Conservation (phyloP, 306 rosid genomes). For the Alnus rubra region DNA sequence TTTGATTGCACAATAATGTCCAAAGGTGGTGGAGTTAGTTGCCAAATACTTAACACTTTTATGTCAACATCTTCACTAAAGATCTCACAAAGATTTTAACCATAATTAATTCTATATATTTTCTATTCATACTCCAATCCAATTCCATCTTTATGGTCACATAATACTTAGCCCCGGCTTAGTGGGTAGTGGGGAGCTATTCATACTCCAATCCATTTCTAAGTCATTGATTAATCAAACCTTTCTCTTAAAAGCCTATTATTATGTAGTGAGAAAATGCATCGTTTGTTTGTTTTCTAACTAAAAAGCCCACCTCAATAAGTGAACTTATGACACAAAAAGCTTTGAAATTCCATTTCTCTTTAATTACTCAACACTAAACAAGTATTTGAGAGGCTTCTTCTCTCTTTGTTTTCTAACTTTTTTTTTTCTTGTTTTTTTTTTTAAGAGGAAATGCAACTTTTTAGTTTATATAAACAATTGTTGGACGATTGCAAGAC, state of each 20-base stretch:
- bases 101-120: neutral
- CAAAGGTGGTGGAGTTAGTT: conserved; percentile 23
- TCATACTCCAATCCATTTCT: conserved; percentile 5
- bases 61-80: neutral
- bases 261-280: neutral
- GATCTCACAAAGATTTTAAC: neutral
- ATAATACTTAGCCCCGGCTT: neutral
- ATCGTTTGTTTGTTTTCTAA: neutral
- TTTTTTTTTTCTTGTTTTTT: neutral
- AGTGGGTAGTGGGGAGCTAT: conserved; percentile 27
- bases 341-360: neutral
- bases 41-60: neutral
- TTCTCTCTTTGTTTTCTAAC: neutral
- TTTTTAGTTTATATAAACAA: neutral
- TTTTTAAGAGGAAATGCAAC: neutral
- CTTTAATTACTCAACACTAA: neutral
- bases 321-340: neutral
- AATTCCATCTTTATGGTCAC: conserved; percentile 11
- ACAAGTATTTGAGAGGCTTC: neutral
- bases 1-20: conserved; percentile 23
- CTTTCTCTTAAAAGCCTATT: neutral
- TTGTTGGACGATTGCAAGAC: neutral
- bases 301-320: neutral
- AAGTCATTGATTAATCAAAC: conserved; percentile 14
- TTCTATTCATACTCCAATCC: conserved; percentile 19